Base-by-base conservation (phyloP, 306 rosid species). In the Albizia julibrissin region DNA sequence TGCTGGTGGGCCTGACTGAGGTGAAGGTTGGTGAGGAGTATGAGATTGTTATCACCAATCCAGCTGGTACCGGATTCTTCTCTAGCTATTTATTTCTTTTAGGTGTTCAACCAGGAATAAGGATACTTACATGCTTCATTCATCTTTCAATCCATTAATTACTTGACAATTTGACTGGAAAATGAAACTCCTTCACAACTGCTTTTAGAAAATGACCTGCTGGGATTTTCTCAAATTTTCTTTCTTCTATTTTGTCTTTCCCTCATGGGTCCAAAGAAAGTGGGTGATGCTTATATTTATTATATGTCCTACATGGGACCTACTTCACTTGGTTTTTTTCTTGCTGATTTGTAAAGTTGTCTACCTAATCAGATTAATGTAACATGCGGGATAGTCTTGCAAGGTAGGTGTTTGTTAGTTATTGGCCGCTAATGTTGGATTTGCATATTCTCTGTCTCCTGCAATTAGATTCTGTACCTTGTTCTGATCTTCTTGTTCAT, bases 11-110 rank as follows among this genome's bases (percentile, higher is more conserved):
- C 21, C 85, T 95, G 42, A 89, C 98, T 42, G 88, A 94, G 52
- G 96, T 94, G 18, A 76, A 89, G 71, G 68, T 91, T 4, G 98
- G 94, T 34, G 89, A 92, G 72, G 96, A 90, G 86, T 94, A 92
- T 69, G 98, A 92, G 75, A 76, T 92, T 61, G 68, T 85, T 49
- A 44, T 88, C 34, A 88, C 99, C 62, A 96, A 82, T 83, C 88
- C 88, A 46, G 99, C 95, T 85, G 99, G 99, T 93, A 89, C 80
- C 19, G 5, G 11, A 16, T 59, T 83, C 10, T 78, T 77, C 65
- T 31, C 9, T 49, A 6, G 12, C 34, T 22, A 19, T 10, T 24
- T 40, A 5, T 70, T 66, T 16, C 43, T 40, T 33, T 1, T 11
- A 1, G 19, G 66, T 29, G 34, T 33, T 79, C 58, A 73, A 31